Evolutionary conservation across 1,284 basidiomycete species (phyloP), one percentile per base, ranked within the genome.

Genomic region (Pseudozyma sp.): DNA sequence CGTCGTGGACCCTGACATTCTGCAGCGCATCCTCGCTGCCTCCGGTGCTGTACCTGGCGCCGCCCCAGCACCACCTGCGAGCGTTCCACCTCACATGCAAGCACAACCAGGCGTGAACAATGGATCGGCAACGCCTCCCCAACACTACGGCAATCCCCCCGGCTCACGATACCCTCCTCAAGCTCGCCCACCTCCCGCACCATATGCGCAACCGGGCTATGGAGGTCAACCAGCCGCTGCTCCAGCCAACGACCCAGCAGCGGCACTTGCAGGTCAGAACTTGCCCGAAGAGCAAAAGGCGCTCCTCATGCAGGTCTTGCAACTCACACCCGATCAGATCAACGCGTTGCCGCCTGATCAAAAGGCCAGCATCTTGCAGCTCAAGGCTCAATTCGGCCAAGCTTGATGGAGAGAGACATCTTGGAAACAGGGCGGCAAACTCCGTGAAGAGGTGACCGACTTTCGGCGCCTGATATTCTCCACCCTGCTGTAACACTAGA

Each of bases 1-100:
- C 82, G 93, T 99, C 29, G 93, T 99, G 49, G 95, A 98, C 77
- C 89, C 92, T 1, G 89, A 89, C 2, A 90, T 97, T 53, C 87
- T 98, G 3, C 88, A 90, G 81, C 89, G 90, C 77, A 80, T 88
- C 81, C 40, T 71, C 5, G 72, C 63, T 7, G 68, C 73, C 7
- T 74, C 71, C 4, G 71, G 71, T 14, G 62, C 71, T n/a, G 40
- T 66, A 0, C 66, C 62, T 8, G 62, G 57, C 16, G 68, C 60
- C 2, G 31, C 42, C 33, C 43, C 51, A 19, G 43, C 54, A 3
- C 45, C 68, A 4, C 37, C 61, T 34, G 16, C 55, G 31, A 10
- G 58, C 43, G 61, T 68, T 1, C 65, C 70, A 19, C 65, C 70
- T 9, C 65, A 73, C 54, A 65, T 73, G 70, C 69, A 71, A 16